These are phyloP conservation scores for Inonotus obliquus DNA, from an alignment of 1,284 basidiomycete genomes.

Conservation along the genomic window DNA sequence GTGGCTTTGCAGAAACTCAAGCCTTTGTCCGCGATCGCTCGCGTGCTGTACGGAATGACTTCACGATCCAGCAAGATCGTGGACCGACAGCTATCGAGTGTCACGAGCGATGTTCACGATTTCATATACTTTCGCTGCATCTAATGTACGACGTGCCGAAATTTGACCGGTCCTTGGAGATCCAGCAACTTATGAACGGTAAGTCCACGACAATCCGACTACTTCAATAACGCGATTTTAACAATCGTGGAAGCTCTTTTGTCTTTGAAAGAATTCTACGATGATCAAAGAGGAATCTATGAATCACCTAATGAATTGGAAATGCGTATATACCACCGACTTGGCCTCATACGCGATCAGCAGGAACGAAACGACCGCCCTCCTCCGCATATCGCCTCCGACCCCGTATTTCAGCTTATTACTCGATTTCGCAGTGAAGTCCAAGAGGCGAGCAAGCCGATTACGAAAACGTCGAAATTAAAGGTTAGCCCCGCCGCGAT, in stretches of 20 bases:
- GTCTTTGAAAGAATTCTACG: slow-evolving; percentile 90
- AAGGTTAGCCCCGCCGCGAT: slow-evolving; percentile 62
- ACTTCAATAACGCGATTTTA: slow-evolving; percentile 5
- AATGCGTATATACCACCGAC: slow-evolving; percentile 92
- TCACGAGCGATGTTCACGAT: slow-evolving; percentile 90
- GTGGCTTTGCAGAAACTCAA: slow-evolving; percentile 68
- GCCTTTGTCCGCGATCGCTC: slow-evolving; percentile 92
- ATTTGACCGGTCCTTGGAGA: slow-evolving; percentile 74
- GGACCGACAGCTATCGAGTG: slow-evolving; percentile 81
- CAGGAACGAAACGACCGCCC: slow-evolving; percentile 78
- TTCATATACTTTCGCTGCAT: slow-evolving; percentile 87
- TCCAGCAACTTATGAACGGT: slow-evolving; percentile 91
- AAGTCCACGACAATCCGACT: slow-evolving; percentile 28
- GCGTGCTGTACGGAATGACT: slow-evolving; percentile 88
- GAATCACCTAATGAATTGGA: slow-evolving; percentile 85
- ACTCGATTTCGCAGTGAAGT: slow-evolving; percentile 78
- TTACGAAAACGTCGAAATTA: slow-evolving; percentile 57
- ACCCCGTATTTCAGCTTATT: slow-evolving; percentile 79
- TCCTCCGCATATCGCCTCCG: slow-evolving; percentile 63
- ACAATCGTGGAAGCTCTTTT: slow-evolving; percentile 64
- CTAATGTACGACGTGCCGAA: slow-evolving; percentile 55
- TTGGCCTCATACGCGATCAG: slow-evolving; percentile 86
- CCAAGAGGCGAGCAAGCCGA: slow-evolving; percentile 76
- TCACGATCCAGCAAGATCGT: slow-evolving; percentile 87
- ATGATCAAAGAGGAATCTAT: slow-evolving; percentile 69